phyloP scores from a whole-genome alignment of 1,139 yeast genomes.

The Kluyveromyces sp. region DNA sequence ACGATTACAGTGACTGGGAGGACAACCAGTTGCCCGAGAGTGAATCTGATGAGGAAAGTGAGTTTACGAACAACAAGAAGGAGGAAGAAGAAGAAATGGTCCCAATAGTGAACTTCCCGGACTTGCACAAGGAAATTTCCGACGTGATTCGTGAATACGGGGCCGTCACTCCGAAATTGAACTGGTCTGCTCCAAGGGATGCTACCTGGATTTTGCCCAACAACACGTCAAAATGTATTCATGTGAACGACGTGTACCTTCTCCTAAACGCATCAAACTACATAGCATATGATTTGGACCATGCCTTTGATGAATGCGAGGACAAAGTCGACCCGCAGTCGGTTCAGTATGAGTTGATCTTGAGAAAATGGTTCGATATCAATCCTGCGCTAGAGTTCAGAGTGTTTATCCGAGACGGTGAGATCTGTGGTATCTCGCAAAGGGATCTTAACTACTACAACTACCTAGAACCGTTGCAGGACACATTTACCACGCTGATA shows the following conservation, averaged over 20 bases:
- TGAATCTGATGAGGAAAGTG: constrained; percentile 2
- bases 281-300: constrained; percentile 72
- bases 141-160: constrained; percentile 41
- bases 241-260: constrained; percentile 67
- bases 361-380: constrained; percentile 68
- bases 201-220: constrained; percentile 86
- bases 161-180: constrained; percentile 75
- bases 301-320: constrained; percentile 48
- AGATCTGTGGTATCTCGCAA: constrained; percentile 69
- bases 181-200: constrained; percentile 97
- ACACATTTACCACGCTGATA: constrained; percentile 41
- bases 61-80: background rate
- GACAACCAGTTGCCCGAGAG: constrained; percentile 34
- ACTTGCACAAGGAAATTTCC: constrained; percentile 48
- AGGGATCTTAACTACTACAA: constrained; percentile 79
- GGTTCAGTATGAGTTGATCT: constrained; percentile 50
- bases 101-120: constrained; percentile 46
- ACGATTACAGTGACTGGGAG: constrained; percentile 70
- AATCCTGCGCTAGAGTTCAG: constrained; percentile 91
- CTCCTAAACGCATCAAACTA: constrained; percentile 82
- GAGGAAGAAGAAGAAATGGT: constrained; percentile 21
- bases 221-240: constrained; percentile 62
- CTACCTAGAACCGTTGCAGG: constrained; percentile 46
- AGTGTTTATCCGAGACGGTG: constrained; percentile 59
- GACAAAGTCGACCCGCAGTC: constrained; percentile 18